These are phyloP conservation scores for Paraconiothyrium brasiliense DNA, from an alignment of 2,329 filamentous ascomycete genomes.

Conservation along the genomic window DNA sequence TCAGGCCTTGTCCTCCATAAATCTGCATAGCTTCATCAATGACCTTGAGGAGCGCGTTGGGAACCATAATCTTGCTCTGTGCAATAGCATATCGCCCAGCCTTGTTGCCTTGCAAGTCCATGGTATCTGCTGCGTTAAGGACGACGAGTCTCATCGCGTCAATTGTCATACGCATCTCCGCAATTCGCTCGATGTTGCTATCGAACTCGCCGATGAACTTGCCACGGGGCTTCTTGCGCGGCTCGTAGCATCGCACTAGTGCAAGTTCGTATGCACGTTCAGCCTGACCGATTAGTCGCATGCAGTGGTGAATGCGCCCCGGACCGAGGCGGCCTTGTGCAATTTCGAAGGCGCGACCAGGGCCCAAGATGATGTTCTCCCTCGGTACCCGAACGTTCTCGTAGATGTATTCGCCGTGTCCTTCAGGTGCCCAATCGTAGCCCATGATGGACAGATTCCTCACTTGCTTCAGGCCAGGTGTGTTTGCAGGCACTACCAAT, in stretches of 20 bases:
- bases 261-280: conserved; percentile 55
- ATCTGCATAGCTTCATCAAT: conserved; percentile 57
- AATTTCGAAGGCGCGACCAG: conserved; percentile 55
- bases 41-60: conserved; percentile 50
- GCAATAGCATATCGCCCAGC: conserved; percentile 54
- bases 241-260: conserved; percentile 50
- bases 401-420: conserved; percentile 55
- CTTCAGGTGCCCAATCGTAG: conserved; percentile 55
- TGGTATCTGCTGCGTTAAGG: conserved; percentile 54
- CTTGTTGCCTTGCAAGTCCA: conserved; percentile 54
- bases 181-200: conserved; percentile 54
- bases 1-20: conserved; percentile 54
- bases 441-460: conserved; percentile 55
- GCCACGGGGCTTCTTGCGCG: conserved; percentile 51
- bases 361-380: conserved; percentile 55
- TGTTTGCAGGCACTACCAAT: conserved; percentile 51
- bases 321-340: conserved; percentile 54
- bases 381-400: conserved; percentile 52
- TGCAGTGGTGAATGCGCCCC: conserved; percentile 55
- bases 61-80: conserved; percentile 55
- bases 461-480: conserved; percentile 51
- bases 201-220: conserved; percentile 54
- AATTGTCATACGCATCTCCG: conserved; percentile 54
- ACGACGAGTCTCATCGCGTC: conserved; percentile 53
- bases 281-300: conserved; percentile 55